Conservation (phyloP, 352 stramenopile species). For the Phytophthora sp. region DNA sequence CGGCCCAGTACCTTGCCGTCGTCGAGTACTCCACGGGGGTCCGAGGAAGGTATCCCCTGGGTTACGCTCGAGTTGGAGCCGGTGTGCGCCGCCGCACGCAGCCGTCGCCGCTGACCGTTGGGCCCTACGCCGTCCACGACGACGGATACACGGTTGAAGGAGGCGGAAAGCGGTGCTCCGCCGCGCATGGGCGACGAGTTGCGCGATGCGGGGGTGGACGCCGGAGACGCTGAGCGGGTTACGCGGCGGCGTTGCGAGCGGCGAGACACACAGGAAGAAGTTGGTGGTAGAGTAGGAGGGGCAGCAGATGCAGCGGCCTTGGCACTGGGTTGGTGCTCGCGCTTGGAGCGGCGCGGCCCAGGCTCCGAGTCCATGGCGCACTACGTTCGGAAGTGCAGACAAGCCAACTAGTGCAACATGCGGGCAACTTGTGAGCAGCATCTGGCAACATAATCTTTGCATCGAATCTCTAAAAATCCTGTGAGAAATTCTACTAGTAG, state of each 20-base stretch:
- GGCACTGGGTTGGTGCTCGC: conserved; percentile 35
- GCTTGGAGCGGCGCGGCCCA: conserved; percentile 43
- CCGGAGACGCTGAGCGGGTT: conserved; percentile 9
- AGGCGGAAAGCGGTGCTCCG: conserved; percentile 3
- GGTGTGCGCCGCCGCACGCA: conserved; percentile 26
- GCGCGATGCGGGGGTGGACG: conserved; percentile 4
- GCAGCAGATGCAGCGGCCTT: conserved; percentile 17
- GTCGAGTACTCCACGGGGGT: conserved; percentile 20
- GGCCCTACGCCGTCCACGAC: not conserved
- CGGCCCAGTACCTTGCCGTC: conserved; percentile 43
- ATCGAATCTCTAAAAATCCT: too few species aligned
- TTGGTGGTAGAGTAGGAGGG: not conserved
- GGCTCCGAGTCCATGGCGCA: conserved; percentile 7
- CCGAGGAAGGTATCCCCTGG: not conserved
- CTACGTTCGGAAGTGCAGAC: not conserved
- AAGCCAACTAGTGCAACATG: too few species aligned
- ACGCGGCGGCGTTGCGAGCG: conserved; percentile 37
- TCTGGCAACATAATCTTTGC: too few species aligned
- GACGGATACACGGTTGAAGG: not conserved
- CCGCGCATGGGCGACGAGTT: conserved; percentile 11
- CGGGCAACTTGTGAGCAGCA: too few species aligned
- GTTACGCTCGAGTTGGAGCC: conserved; percentile 8
- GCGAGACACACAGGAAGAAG: conserved; percentile 7
- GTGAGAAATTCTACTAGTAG: too few species aligned
- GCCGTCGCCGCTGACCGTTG: conserved; percentile 20